These are phyloP conservation scores for Cystobasidium pallidum DNA, from an alignment of 1,284 basidiomycete genomes.

Conservation along the genomic window DNA sequence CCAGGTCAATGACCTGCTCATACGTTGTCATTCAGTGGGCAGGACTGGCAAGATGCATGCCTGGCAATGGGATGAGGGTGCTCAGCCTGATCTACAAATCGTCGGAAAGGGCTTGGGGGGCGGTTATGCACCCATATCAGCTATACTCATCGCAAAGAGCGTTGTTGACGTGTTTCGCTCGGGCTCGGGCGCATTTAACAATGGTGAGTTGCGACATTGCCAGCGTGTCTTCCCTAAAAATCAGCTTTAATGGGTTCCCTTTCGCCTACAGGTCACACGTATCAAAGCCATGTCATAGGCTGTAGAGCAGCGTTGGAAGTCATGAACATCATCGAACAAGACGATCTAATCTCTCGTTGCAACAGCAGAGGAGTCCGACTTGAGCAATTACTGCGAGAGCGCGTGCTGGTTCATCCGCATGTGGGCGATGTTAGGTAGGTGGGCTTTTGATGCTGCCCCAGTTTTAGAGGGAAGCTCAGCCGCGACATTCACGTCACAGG, in stretches of 20 bases:
- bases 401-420: conserved; percentile 64
- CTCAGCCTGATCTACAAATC: conserved; percentile 74
- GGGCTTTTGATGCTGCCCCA: neutral
- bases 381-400: conserved; percentile 63
- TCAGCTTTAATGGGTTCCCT: conserved; percentile 52
- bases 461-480: neutral
- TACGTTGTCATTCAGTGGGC: conserved; percentile 60
- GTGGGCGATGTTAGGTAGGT: conserved; percentile 57
- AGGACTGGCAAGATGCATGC: conserved; percentile 75
- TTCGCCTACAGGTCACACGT: conserved; percentile 75
- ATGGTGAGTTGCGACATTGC: conserved; percentile 59
- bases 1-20: neutral
- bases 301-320: conserved; percentile 79
- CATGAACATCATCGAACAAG: conserved; percentile 69
- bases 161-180: conserved; percentile 70
- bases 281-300: conserved; percentile 75
- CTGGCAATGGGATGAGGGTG: conserved; percentile 76
- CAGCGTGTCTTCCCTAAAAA: neutral
- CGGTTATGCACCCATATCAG: conserved; percentile 72
- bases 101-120: conserved; percentile 84
- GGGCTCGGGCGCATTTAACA: conserved; percentile 62
- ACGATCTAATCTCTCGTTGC: conserved; percentile 65
- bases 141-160: conserved; percentile 71
- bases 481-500: conserved; percentile 71
- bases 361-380: conserved; percentile 68